phyloP scores from a whole-genome alignment of 768 basidiomycete genomes.

The Calocera viscosa region DNA sequence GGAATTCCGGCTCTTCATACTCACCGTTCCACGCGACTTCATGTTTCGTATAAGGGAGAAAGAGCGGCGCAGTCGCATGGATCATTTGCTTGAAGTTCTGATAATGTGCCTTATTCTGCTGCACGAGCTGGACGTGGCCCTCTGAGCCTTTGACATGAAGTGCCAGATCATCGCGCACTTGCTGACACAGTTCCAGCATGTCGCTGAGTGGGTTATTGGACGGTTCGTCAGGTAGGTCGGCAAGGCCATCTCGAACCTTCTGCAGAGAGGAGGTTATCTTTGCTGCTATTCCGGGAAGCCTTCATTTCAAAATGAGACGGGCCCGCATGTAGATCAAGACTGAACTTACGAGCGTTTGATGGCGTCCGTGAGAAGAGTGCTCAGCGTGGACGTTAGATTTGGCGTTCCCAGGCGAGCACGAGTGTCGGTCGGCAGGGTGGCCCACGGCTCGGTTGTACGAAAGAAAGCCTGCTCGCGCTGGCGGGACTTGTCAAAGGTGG shows the following conservation, averaged over 20 bases:
- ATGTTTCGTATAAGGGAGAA: conserved; percentile 9
- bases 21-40: background rate
- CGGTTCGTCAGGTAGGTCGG: conserved; percentile 10
- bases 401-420: conserved; percentile 41
- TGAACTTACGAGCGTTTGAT: conserved; percentile 40
- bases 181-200: conserved; percentile 11
- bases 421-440: conserved; percentile 12
- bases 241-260: background rate
- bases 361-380: conserved; percentile 38
- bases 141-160: conserved; percentile 3
- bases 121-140: conserved; percentile 11
- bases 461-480: conserved; percentile 37
- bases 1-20: background rate
- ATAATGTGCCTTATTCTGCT: conserved; percentile 12
- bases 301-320: background rate
- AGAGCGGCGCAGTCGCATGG: conserved; percentile 7
- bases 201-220: conserved; percentile 17
- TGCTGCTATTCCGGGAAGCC: conserved; percentile 10
- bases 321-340: background rate
- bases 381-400: conserved; percentile 42
- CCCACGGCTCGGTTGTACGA: conserved; percentile 41
- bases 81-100: conserved; percentile 6
- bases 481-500: conserved; percentile 30
- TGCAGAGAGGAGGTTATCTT: background rate
- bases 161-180: conserved; percentile 11